phyloP scores from a whole-genome alignment of 2,329 filamentous ascomycete genomes.

The Beauveria medogensis region DNA sequence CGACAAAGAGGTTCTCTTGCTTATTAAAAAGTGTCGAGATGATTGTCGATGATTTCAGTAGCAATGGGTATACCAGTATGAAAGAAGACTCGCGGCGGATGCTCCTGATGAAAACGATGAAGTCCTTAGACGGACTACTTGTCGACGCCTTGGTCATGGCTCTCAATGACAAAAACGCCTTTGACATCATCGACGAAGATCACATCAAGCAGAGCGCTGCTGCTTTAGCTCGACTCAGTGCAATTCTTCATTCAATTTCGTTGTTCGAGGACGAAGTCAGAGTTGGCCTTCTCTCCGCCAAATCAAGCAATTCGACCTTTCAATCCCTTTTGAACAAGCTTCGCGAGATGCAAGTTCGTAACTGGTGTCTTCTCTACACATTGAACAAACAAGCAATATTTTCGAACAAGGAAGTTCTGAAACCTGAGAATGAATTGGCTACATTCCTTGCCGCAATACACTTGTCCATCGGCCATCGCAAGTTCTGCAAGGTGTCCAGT shows the following conservation, averaged over 20 bases:
- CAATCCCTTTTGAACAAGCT: slow-evolving; percentile 55
- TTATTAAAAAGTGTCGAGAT: slow-evolving; percentile 79
- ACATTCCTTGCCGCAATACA: slow-evolving; percentile 77
- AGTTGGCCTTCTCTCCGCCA: slow-evolving; percentile 60
- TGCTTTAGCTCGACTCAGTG: slow-evolving; percentile 62
- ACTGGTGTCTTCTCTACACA: slow-evolving; percentile 82
- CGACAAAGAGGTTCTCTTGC: slow-evolving; percentile 83
- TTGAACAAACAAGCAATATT: slow-evolving; percentile 72
- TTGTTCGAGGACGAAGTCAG: slow-evolving; percentile 82
- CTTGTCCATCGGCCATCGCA: slow-evolving; percentile 72
- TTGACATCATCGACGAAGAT: slow-evolving; percentile 76
- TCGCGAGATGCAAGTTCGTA: slow-evolving; percentile 77
- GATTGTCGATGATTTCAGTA: slow-evolving; percentile 54
- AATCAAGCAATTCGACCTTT: slow-evolving; percentile 48
- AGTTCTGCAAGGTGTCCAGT: slow-evolving; percentile 76
- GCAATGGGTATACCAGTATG: slow-evolving; percentile 55
- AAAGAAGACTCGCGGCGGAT: slow-evolving; percentile 58
- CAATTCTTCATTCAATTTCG: slow-evolving; percentile 69
- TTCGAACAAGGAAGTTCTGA: slow-evolving; percentile 54
- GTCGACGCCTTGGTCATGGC: slow-evolving; percentile 62
- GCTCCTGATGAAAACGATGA: slow-evolving; percentile 67
- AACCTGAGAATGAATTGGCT: slow-evolving; percentile 63
- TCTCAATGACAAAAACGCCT: slow-evolving; percentile 58
- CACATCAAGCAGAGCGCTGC: slow-evolving; percentile 67
- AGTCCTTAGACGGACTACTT: slow-evolving; percentile 69